Evolutionary conservation across 2,329 filamentous ascomycete genomes (phyloP).

Genomic region (Trichophaea hybrida): DNA sequence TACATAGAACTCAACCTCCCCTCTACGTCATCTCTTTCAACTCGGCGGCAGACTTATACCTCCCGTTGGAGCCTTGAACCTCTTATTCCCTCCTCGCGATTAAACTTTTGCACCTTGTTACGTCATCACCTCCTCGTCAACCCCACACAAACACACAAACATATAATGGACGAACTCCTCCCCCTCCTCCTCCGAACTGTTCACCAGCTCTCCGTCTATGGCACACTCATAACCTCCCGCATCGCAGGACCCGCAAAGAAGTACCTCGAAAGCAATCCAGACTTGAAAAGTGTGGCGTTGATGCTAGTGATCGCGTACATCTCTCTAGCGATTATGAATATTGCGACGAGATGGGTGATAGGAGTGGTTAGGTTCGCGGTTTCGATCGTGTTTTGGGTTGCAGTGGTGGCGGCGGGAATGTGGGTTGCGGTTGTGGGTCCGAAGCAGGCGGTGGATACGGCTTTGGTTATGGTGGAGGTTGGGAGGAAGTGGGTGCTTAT

Average conservation of each 20-base stretch:
- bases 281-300: slow-evolving; percentile 19
- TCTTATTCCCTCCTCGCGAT: not conserved
- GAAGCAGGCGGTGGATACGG: not conserved
- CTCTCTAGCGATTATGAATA: slow-evolving; percentile 18
- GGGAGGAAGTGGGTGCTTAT: too few species aligned
- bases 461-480: not conserved
- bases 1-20: not conserved
- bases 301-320: slow-evolving; percentile 20
- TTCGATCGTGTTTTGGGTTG: not conserved
- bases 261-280: slow-evolving; percentile 14
- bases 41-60: not conserved
- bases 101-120: not conserved
- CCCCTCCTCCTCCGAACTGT: not conserved
- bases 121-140: not conserved
- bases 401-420: not conserved
- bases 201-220: not conserved
- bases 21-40: not conserved
- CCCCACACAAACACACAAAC: not conserved
- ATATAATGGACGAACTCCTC: slow-evolving; percentile 14
- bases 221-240: not conserved
- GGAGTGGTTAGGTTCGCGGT: slow-evolving; percentile 3
- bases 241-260: slow-evolving; percentile 5
- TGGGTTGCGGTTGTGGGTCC: not conserved
- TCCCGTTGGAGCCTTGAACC: not conserved
- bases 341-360: slow-evolving; percentile 19